Conservation (phyloP, 2,329 filamentous ascomycete genomes). For the Ambrosiella xylebori region DNA sequence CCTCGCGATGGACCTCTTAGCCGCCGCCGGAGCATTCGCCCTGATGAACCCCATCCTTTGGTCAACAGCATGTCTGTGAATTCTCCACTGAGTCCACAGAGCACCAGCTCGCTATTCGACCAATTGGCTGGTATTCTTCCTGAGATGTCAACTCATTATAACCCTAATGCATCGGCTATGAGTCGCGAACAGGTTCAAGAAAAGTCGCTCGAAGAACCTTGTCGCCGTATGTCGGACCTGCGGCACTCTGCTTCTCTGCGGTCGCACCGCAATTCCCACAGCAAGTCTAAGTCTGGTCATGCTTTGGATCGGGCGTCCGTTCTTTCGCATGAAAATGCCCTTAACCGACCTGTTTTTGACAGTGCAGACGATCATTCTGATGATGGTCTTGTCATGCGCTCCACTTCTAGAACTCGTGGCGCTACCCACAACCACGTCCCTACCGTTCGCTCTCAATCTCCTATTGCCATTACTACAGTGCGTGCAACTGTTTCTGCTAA, state of each 20-base stretch:
- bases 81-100: slow-evolving; percentile 16
- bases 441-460: slow-evolving; percentile 4
- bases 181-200: slow-evolving; percentile 11
- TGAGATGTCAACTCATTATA: slow-evolving; percentile 8
- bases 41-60: slow-evolving; percentile 22
- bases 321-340: background rate
- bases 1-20: slow-evolving; percentile 25
- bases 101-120: slow-evolving; percentile 20
- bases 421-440: slow-evolving; percentile 10
- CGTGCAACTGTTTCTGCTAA: background rate
- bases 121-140: slow-evolving; percentile 25
- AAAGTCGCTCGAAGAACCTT: slow-evolving; percentile 11
- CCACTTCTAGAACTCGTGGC: slow-evolving; percentile 8
- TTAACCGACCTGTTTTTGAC: slow-evolving; percentile 12
- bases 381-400: slow-evolving; percentile 1
- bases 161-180: slow-evolving; percentile 8
- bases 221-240: slow-evolving; percentile 4
- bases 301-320: background rate
- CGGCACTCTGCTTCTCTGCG: slow-evolving; percentile 10
- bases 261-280: slow-evolving; percentile 12
- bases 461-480: background rate
- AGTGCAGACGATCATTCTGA: slow-evolving; percentile 8
- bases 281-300: slow-evolving; percentile 4
- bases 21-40: slow-evolving; percentile 35
- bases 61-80: slow-evolving; percentile 15